phyloP scores from a whole-genome alignment of 2,329 filamentous ascomycete species.

The Cladosporium sp. region DNA sequence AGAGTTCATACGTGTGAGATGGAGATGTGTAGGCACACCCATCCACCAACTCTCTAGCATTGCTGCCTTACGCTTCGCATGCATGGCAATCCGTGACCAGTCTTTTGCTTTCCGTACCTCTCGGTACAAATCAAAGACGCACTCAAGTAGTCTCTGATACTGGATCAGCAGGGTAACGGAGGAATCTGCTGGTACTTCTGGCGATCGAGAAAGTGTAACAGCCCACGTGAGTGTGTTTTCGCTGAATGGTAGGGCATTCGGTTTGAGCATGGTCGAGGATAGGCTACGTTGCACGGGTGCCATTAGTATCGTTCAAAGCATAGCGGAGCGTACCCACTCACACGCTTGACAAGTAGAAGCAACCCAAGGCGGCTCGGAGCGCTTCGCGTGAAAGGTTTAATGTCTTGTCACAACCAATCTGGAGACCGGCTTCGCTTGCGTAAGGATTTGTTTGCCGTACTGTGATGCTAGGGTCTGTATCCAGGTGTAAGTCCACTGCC shows the following conservation, averaged over 20 bases:
- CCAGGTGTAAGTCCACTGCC: conserved; percentile 1
- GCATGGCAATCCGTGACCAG: neutral
- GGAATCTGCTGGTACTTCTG: neutral
- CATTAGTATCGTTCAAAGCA: neutral
- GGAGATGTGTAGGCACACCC: neutral
- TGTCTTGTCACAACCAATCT: neutral
- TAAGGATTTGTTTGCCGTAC: neutral
- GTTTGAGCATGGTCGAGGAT: neutral
- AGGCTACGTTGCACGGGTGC: neutral
- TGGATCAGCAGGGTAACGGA: neutral
- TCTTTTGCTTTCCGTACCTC: neutral
- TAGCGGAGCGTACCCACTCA: neutral
- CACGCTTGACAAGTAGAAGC: neutral
- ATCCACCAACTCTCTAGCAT: neutral
- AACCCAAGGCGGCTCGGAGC: neutral
- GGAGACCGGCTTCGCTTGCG: neutral
- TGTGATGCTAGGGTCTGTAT: neutral
- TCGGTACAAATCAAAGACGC: neutral
- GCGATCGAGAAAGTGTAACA: neutral
- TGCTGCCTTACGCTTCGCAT: neutral
- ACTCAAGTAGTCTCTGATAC: neutral
- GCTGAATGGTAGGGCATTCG: neutral
- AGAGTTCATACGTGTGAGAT: neutral
- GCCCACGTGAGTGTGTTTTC: neutral
- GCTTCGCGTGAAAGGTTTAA: neutral